phyloP scores from a whole-genome alignment of 2,329 filamentous ascomycete genomes.

The Alternaria infectoria region DNA sequence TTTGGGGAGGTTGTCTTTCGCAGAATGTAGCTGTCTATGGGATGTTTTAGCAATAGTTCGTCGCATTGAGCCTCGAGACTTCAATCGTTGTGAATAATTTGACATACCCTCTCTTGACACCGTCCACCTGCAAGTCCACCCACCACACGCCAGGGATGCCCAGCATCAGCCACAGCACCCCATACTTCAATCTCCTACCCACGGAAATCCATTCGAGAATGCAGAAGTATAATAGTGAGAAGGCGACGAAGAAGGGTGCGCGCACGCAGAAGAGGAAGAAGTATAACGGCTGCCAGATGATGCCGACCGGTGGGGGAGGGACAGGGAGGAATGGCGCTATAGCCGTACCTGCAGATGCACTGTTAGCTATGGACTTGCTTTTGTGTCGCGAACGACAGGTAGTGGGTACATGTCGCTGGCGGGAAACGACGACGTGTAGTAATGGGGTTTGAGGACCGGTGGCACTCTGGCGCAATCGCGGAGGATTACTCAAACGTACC shows the following conservation, averaged over 20 bases:
- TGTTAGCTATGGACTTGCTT: constrained; percentile 16
- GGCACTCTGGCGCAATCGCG: not conserved
- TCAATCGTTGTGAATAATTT: not conserved
- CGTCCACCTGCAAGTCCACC: constrained; percentile 97
- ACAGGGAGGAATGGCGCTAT: constrained; percentile 95
- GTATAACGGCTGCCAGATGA: constrained; percentile 69
- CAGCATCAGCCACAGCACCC: constrained; percentile 84
- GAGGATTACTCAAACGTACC: constrained; percentile 58
- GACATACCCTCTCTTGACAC: constrained; percentile 83
- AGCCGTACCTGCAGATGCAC: constrained; percentile 74
- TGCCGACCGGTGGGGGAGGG: constrained; percentile 65
- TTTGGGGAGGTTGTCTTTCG: constrained; percentile 71
- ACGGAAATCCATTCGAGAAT: constrained; percentile 83
- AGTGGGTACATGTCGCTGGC: too few relatives aligned
- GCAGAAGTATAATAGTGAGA: constrained; percentile 75
- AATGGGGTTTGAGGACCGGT: not conserved
- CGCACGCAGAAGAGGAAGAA: constrained; percentile 79
- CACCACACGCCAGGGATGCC: constrained; percentile 94
- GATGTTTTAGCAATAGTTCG: constrained; percentile 7
- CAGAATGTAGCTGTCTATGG: constrained; percentile 25
- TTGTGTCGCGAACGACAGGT: not conserved
- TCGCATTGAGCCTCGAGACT: not conserved
- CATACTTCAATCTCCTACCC: constrained; percentile 74
- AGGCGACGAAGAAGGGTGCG: constrained; percentile 75
- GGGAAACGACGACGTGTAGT: not conserved